These are phyloP conservation scores for Apiotrichum veenhuisii DNA, from an alignment of 1,284 basidiomycete genomes.

Conservation along the genomic window DNA sequence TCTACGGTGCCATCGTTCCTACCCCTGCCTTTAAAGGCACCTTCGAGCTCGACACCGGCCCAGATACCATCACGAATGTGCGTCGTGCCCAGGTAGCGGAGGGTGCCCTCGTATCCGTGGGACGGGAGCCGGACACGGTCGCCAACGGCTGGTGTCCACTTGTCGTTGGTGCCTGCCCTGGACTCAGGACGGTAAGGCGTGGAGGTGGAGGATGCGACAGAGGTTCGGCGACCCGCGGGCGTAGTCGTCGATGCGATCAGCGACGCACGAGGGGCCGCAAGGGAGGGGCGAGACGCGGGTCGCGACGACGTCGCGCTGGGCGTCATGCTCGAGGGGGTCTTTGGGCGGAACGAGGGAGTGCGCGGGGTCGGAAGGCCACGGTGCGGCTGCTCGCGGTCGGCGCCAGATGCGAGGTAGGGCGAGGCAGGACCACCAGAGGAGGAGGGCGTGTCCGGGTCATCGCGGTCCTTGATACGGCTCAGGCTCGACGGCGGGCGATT, in stretches of 20 bases:
- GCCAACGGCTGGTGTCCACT: constrained; percentile 54
- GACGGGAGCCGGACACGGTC: constrained; percentile 79
- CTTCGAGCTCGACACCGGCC: constrained; percentile 86
- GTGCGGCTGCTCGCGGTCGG: constrained; percentile 4
- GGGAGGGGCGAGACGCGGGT: constrained; percentile 27
- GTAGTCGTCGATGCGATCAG: constrained; percentile 26
- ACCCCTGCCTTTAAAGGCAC: constrained; percentile 82
- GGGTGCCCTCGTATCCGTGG: constrained; percentile 69
- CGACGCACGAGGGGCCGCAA: constrained; percentile 26
- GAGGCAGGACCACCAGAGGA: background rate
- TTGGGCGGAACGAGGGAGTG: constrained; percentile 29
- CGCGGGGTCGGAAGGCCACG: constrained; percentile 30
- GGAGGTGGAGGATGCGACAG: constrained; percentile 30
- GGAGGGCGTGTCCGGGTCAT: constrained; percentile 37
- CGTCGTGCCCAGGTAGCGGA: constrained; percentile 75
- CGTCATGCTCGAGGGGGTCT: constrained; percentile 27
- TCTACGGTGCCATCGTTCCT: constrained; percentile 91
- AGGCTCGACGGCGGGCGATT: constrained; percentile 5
- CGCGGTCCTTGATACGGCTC: constrained; percentile 7
- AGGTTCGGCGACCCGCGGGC: constrained; percentile 34
- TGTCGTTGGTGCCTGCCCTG: constrained; percentile 25
- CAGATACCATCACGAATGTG: constrained; percentile 79
- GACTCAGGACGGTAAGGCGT: constrained; percentile 41
- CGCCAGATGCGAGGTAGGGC: constrained; percentile 4
- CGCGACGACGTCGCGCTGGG: constrained; percentile 31